phyloP scores from a whole-genome alignment of 306 rosid species.

The Datisca glomerata region DNA sequence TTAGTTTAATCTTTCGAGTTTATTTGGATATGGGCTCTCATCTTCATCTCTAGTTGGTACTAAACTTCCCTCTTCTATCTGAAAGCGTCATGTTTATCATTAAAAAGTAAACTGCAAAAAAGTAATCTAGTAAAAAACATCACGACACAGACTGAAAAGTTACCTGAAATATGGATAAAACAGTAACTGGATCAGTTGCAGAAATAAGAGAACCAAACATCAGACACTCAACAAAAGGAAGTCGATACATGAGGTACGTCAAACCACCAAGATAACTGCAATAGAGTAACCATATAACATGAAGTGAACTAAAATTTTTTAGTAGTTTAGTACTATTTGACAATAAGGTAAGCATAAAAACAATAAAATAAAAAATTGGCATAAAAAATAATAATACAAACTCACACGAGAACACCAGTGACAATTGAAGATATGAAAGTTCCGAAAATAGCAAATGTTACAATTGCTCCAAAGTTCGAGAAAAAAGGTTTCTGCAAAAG shows the following conservation, averaged over 20 bases:
- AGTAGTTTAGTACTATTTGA: no score
- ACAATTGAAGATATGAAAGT: constrained; percentile 83
- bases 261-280: constrained; percentile 96
- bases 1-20: no score
- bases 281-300: constrained; percentile 12
- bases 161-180: constrained; percentile 96
- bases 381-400: no score
- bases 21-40: no score
- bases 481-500: constrained; percentile 80
- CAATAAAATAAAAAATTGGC: no score
- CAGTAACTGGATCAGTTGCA: constrained; percentile 98
- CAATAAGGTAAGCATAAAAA: constrained; percentile 6
- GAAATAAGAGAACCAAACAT: constrained; percentile 99
- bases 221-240: constrained; percentile 95
- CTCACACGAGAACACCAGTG: constrained; percentile 88
- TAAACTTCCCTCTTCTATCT: no score
- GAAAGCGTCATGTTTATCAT: no score
- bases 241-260: constrained; percentile 69
- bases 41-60: no score
- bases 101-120: neutral
- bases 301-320: constrained; percentile 10
- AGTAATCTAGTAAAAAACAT: constrained; percentile 1
- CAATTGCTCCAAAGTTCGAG: constrained; percentile 98
- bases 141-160: no score
- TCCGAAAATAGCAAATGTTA: constrained; percentile 84